Conservation (phyloP, 345 rosid species). For the Garcia nutans region DNA sequence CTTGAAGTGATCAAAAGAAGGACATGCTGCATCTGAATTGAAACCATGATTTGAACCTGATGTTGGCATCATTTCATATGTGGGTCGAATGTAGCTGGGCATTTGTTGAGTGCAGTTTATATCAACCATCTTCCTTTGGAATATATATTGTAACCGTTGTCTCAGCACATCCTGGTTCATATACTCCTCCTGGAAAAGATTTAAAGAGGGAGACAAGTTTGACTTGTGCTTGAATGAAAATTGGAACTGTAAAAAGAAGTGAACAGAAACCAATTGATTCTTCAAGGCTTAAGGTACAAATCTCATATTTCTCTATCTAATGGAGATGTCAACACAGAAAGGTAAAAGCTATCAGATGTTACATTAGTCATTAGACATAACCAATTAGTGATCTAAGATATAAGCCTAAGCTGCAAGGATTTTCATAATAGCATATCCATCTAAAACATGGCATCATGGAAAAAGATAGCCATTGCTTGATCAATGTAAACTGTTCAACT, state of each 20-base stretch:
- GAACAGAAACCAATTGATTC: not conserved
- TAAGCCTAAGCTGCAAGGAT: not conserved
- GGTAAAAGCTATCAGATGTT: not conserved
- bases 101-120: not conserved
- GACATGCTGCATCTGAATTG: not conserved
- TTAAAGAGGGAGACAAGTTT: not conserved
- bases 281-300: not conserved
- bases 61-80: conserved; percentile 7
- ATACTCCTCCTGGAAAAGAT: conserved; percentile 26
- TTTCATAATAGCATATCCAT: not conserved
- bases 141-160: conserved; percentile 17
- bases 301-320: not conserved
- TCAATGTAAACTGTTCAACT: not conserved
- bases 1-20: not conserved
- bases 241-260: conserved; percentile 13
- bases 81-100: not conserved
- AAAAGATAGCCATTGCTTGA: not conserved
- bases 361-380: not conserved
- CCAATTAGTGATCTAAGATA: not conserved
- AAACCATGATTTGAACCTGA: not conserved
- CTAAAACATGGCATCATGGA: not conserved
- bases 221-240: not conserved
- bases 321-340: not conserved
- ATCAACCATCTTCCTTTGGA: conserved; percentile 10
- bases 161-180: conserved; percentile 25